Conservation (phyloP, 164 flowering plant species). For the Umbellularia californica region DNA sequence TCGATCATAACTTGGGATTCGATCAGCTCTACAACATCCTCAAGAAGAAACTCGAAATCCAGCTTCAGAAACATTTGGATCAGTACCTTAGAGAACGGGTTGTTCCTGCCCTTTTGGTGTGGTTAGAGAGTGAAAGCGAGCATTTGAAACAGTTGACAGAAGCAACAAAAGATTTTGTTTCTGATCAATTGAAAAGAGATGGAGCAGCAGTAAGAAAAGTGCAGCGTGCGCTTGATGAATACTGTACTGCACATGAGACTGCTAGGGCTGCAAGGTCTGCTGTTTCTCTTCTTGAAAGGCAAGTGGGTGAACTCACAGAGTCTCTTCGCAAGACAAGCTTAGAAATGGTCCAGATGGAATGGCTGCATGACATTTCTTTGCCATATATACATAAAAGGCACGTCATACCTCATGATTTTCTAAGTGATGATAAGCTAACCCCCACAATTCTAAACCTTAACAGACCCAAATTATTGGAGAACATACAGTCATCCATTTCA, state of each 20-base stretch:
- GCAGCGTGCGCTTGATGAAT: slow-evolving; percentile 80
- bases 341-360: slow-evolving; percentile 85
- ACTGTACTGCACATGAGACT: slow-evolving; percentile 88
- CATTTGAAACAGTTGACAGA: slow-evolving; percentile 39
- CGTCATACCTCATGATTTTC: slow-evolving; percentile 40
- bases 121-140: slow-evolving; percentile 65
- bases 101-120: slow-evolving; percentile 52
- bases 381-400: slow-evolving; percentile 42
- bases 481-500: slow-evolving; percentile 55
- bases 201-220: slow-evolving; percentile 51
- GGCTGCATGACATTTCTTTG: slow-evolving; percentile 59
- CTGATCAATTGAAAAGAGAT: slow-evolving; percentile 46
- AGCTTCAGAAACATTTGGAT: slow-evolving; percentile 62
- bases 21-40: slow-evolving; percentile 65
- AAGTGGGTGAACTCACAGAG: slow-evolving; percentile 65
- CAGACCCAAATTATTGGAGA: slow-evolving; percentile 69
- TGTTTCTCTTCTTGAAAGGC: slow-evolving; percentile 63
- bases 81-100: slow-evolving; percentile 62
- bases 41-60: slow-evolving; percentile 60
- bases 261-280: slow-evolving; percentile 86
- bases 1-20: slow-evolving; percentile 77
- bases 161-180: slow-evolving; percentile 31
- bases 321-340: slow-evolving; percentile 57
- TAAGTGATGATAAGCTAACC: slow-evolving; percentile 46
- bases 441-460: slow-evolving; percentile 49